phyloP scores from a whole-genome alignment of 257 asterid genomes.

The Primulina eburnea region DNA sequence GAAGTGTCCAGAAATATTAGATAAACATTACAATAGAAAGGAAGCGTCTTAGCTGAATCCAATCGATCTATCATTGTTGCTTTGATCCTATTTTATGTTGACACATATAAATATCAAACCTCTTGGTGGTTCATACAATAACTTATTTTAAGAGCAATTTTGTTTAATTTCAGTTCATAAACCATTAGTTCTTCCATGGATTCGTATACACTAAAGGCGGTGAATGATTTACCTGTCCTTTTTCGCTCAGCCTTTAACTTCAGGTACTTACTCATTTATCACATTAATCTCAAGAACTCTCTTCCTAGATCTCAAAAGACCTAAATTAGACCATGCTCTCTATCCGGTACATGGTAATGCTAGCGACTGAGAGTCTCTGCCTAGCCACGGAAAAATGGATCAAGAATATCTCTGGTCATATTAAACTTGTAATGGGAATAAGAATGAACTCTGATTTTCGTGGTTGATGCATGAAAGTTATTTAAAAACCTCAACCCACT shows the following conservation, averaged over 20 bases:
- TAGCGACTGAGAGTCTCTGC: not conserved
- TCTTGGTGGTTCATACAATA: conserved; percentile 10
- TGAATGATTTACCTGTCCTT: conserved; percentile 70
- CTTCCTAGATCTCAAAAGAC: conserved; percentile 2
- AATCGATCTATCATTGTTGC: not conserved
- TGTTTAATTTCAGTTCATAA: conserved; percentile 24
- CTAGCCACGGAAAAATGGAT: not conserved
- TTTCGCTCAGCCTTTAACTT: conserved; percentile 67
- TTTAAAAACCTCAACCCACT: too few species aligned
- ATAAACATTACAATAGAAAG: too few species aligned
- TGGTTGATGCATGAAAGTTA: not conserved
- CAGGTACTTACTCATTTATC: conserved; percentile 50
- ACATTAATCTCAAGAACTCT: conserved; percentile 9
- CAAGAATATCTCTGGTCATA: too few species aligned
- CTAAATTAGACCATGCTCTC: conserved; percentile 9
- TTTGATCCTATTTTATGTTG: conserved; percentile 1
- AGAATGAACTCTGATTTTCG: not conserved
- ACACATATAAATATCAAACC: conserved; percentile 4
- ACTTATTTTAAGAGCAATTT: conserved; percentile 11
- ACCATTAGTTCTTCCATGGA: conserved; percentile 41
- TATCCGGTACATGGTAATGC: not conserved
- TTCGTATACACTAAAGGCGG: conserved; percentile 63
- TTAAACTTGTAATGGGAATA: too few species aligned
- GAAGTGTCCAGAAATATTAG: too few species aligned
- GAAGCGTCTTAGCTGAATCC: too few species aligned